Conservation (phyloP, 2,329 filamentous ascomycete species). For the Monilinia polystroma region DNA sequence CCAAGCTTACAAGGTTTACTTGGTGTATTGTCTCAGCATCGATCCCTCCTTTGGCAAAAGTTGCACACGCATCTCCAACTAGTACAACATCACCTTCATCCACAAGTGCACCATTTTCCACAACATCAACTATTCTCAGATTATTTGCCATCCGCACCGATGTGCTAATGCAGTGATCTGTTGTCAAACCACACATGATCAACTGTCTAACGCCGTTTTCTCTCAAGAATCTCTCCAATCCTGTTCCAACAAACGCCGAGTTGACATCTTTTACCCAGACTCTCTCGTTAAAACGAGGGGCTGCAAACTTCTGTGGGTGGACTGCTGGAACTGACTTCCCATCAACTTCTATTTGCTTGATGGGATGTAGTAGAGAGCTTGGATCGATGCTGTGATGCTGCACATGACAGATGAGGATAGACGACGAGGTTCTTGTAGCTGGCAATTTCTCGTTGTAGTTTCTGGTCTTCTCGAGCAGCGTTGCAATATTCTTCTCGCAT, state of each 20-base stretch:
- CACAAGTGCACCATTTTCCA: slow-evolving; percentile 4
- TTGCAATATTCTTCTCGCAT: slow-evolving; percentile 10
- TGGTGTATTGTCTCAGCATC: slow-evolving; percentile 12
- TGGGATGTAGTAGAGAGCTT: not conserved
- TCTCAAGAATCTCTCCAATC: not conserved
- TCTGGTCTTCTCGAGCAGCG: not conserved
- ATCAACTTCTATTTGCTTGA: slow-evolving; percentile 3
- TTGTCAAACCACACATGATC: slow-evolving; percentile 8
- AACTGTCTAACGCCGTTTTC: slow-evolving; percentile 4
- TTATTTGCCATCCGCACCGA: slow-evolving; percentile 5
- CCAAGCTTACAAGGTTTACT: slow-evolving; percentile 15
- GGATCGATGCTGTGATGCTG: slow-evolving; percentile 11
- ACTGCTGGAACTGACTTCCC: not conserved
- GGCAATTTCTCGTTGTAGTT: not conserved
- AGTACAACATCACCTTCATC: slow-evolving; percentile 4
- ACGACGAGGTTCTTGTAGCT: not conserved
- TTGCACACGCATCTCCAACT: slow-evolving; percentile 11
- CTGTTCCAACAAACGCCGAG: slow-evolving; percentile 3
- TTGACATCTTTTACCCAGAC: slow-evolving; percentile 4
- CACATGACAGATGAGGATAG: slow-evolving; percentile 9
- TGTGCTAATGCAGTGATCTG: slow-evolving; percentile 10
- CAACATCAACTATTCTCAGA: slow-evolving; percentile 6
- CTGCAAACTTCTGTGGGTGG: not conserved
- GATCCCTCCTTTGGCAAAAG: not conserved
- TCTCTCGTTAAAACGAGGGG: slow-evolving; percentile 5